phyloP scores from a whole-genome alignment of 1,139 yeast species.

The Hansenula lynferdii region DNA sequence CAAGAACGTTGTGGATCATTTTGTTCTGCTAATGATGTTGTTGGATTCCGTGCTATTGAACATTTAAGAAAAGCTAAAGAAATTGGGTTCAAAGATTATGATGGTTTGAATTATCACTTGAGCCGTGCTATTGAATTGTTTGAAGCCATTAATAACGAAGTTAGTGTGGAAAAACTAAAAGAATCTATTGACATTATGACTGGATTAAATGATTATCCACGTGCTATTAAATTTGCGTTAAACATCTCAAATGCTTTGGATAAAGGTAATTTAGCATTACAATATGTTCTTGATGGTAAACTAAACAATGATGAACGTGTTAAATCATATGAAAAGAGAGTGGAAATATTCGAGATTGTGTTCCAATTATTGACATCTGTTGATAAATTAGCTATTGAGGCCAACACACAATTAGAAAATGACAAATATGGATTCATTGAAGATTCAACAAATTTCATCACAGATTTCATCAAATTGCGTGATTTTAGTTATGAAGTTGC shows the following conservation, averaged over 20 bases:
- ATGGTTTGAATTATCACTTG: slow-evolving; percentile 64
- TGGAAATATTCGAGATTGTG: slow-evolving; percentile 62
- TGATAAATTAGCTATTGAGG: slow-evolving; percentile 59
- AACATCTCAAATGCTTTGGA: slow-evolving; percentile 72
- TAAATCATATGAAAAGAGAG: slow-evolving; percentile 40
- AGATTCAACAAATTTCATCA: slow-evolving; percentile 23
- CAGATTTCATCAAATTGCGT: slow-evolving; percentile 55
- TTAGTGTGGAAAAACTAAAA: slow-evolving; percentile 74
- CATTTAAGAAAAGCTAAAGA: slow-evolving; percentile 83
- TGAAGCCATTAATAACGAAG: slow-evolving; percentile 73
- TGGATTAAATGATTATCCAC: slow-evolving; percentile 72
- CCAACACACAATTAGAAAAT: slow-evolving; percentile 39
- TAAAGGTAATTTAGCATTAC: slow-evolving; percentile 49
- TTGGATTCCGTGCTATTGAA: slow-evolving; percentile 92
- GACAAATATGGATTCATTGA: slow-evolving; percentile 7
- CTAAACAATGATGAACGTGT: slow-evolving; percentile 43
- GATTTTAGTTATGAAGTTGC: slow-evolving; percentile 74
- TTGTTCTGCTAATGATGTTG: slow-evolving; percentile 90
- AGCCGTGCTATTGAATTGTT: slow-evolving; percentile 72
- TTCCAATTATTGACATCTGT: slow-evolving; percentile 70
- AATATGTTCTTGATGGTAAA: slow-evolving; percentile 47
- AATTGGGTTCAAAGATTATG: slow-evolving; percentile 64
- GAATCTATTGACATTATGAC: slow-evolving; percentile 79
- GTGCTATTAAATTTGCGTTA: slow-evolving; percentile 80
- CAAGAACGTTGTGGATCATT: slow-evolving; percentile 95